Base-by-base conservation (phyloP, 441 rosid species). In the Bocquillonia castaneifolia region DNA sequence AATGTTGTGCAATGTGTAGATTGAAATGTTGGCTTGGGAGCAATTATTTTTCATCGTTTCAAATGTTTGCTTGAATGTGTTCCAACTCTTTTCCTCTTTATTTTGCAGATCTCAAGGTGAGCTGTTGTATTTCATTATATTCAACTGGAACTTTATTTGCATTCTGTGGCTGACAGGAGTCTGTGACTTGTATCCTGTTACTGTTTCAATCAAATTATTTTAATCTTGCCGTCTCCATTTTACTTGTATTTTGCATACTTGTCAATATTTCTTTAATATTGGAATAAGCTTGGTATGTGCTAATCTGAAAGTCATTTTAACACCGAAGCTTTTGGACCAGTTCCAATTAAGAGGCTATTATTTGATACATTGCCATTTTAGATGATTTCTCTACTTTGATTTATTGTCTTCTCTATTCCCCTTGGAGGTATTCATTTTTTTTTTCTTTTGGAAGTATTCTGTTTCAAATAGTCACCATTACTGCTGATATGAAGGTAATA, bases 101-200 rank as follows among this genome's bases (percentile, higher is more conserved):
- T 73, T 67, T 75, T 37, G 84, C 85, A 85, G 89, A 76, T 75
- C 79, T 71, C 86, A 79, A 81, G 89, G 92, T 87, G 83, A 78
- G 81, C 76, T 60, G 65, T 52, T 44, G 20, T 70, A 34, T 67
- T 68, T 68, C 70, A 59, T 64, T 61, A 50, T 62, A 48, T 56
- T 67, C 47, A 56, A 54, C 60, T 67, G 28, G 61, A 56, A 73
- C 20, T 36, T 68, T 69, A 34, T 55, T 50, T 68, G 66, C 72
- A 40, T 66, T 10, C 53, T 44, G 60, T 74, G 62, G 53, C 18
- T 22, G 59, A 53, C 55, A 2, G 47, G 64, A n/a, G 66, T 63
- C 39, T 56, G 17, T 62, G 40, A 61, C 36, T 69, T 55, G 72
- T 64, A 55, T 48, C 62, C 56, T 69, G 53, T 65, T 69, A 58